These are phyloP conservation scores for Nemophila menziesii DNA, from an alignment of 257 asterid species.

Conservation along the genomic window DNA sequence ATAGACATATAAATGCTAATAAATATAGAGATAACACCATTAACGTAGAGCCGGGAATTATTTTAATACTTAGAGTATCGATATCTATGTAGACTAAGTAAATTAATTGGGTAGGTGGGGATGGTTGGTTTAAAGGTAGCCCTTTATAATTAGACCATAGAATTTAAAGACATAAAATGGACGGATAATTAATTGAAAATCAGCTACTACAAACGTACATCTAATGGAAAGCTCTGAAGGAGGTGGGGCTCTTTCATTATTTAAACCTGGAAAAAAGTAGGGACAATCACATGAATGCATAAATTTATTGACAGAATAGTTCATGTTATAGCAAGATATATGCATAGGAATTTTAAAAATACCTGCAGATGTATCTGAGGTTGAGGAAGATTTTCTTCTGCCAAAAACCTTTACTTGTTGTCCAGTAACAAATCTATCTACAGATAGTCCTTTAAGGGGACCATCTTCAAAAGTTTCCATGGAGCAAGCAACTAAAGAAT, in stretches of 20 bases:
- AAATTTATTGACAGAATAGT: background rate
- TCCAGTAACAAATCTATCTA: conserved; percentile 38
- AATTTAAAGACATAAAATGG: background rate
- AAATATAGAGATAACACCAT: background rate
- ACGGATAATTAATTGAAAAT: background rate
- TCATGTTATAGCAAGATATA: background rate
- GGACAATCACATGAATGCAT: background rate
- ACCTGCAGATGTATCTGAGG: conserved; percentile 18
- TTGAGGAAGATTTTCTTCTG: conserved; percentile 27
- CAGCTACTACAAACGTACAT: conserved; percentile 25
- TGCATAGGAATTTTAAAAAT: conserved; percentile 6
- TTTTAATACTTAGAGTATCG: background rate
- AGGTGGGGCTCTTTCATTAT: conserved; percentile 20
- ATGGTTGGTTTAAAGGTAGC: background rate
- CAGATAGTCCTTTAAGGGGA: conserved; percentile 34
- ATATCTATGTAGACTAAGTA: background rate
- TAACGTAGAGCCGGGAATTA: no score
- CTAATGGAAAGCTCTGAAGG: conserved; percentile 24
- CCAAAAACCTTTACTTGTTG: conserved; percentile 40
- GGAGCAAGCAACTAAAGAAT: conserved; percentile 29
- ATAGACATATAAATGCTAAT: background rate
- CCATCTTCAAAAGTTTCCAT: conserved; percentile 42
- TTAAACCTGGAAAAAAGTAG: conserved; percentile 11
- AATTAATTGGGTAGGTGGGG: background rate
- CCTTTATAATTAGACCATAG: background rate